phyloP scores from a whole-genome alignment of 768 basidiomycete genomes.

The Trichaptum fuscoviolaceum region DNA sequence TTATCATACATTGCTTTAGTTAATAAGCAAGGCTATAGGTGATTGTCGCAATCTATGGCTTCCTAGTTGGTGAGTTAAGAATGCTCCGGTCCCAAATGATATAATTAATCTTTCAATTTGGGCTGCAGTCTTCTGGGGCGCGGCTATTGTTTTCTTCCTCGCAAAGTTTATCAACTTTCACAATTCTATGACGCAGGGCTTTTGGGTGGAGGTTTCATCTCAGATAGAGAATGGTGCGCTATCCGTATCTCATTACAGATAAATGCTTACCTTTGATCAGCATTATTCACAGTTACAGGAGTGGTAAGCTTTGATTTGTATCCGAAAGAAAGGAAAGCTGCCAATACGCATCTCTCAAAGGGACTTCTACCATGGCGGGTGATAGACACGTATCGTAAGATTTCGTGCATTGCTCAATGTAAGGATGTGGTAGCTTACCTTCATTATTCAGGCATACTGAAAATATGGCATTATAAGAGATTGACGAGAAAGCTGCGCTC shows the following conservation, averaged over 20 bases:
- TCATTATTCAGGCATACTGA: slow-evolving; percentile 48
- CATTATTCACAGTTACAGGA: slow-evolving; percentile 75
- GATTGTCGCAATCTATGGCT: slow-evolving; percentile 70
- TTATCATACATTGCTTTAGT: neutral
- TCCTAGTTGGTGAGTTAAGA: slow-evolving; percentile 50
- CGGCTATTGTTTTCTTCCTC: slow-evolving; percentile 74
- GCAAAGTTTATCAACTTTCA: slow-evolving; percentile 65
- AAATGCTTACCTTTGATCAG: slow-evolving; percentile 25
- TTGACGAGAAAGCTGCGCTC: slow-evolving; percentile 51
- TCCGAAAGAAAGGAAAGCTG: neutral
- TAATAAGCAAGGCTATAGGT: slow-evolving; percentile 30
- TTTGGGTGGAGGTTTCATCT: slow-evolving; percentile 76
- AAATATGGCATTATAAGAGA: slow-evolving; percentile 72
- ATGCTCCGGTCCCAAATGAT: neutral
- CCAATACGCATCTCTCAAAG: neutral
- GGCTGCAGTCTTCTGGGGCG: slow-evolving; percentile 73
- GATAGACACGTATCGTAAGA: slow-evolving; percentile 68
- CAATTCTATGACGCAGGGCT: slow-evolving; percentile 61
- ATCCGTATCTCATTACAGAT: slow-evolving; percentile 9
- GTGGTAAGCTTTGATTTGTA: slow-evolving; percentile 30
- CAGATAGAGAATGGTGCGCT: slow-evolving; percentile 69
- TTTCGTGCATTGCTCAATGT: neutral
- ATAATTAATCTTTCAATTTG: slow-evolving; percentile 9
- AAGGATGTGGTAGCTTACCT: neutral
- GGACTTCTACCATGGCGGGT: slow-evolving; percentile 70